Percentiles rank a stretch among this genome's conserved stretches.
Evolutionary conservation across 2,329 filamentous ascomycete species (phyloP).

Genomic region (Beauveria medogensis): DNA sequence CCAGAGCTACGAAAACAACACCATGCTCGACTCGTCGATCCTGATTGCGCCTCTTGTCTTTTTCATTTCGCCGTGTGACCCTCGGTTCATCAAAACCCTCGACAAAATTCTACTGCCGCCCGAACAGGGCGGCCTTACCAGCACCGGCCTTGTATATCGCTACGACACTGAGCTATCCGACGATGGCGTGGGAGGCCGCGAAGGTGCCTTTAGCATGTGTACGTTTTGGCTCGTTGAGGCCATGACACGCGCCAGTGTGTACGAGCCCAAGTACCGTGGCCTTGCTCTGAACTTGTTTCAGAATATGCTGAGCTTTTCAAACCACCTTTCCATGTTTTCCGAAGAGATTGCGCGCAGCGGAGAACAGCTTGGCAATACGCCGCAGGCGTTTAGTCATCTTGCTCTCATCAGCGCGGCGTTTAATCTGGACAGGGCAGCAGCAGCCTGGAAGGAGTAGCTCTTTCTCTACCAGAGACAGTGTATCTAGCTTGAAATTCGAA

Average conservation of each 20-base stretch:
- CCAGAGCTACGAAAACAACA: constrained; percentile 67
- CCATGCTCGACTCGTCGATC: constrained; percentile 64
- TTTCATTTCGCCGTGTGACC: constrained; percentile 71
- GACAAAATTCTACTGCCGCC: constrained; percentile 63
- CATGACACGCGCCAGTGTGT: constrained; percentile 58
- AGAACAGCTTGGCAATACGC: constrained; percentile 72
- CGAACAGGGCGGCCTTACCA: constrained; percentile 68
- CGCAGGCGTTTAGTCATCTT: constrained; percentile 71
- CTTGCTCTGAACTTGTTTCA: constrained; percentile 64
- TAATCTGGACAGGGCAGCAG: constrained; percentile 46
- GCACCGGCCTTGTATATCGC: constrained; percentile 66
- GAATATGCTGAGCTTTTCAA: constrained; percentile 69
- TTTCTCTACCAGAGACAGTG: not conserved
- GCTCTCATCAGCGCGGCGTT: constrained; percentile 71
- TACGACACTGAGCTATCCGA: constrained; percentile 63
- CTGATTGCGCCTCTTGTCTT: constrained; percentile 72
- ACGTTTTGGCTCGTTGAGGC: constrained; percentile 79
- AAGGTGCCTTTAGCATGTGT: constrained; percentile 74
- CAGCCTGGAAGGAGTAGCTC: not conserved
- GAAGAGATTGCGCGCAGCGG: constrained; percentile 69
- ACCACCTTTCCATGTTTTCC: constrained; percentile 70
- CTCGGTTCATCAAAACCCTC: constrained; percentile 64
- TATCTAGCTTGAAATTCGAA: not conserved
- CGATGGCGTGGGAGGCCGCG: constrained; percentile 65
- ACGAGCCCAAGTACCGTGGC: constrained; percentile 56